Conservation (phyloP, 2,329 filamentous ascomycete genomes). For the Colletotrichum neosansevieriae region DNA sequence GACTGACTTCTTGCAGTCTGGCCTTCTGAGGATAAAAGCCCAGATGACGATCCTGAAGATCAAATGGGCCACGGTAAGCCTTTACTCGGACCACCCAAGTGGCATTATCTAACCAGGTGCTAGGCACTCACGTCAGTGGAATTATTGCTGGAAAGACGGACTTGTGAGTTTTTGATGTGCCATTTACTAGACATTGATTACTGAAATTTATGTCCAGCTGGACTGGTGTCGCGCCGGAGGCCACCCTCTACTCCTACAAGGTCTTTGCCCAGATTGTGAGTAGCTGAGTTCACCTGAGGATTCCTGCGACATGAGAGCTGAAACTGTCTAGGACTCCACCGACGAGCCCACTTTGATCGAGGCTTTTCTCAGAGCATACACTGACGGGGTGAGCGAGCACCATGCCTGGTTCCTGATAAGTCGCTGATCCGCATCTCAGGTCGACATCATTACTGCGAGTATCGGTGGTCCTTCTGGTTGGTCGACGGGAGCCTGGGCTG, state of each 20-base stretch:
- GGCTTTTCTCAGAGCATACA: conserved; percentile 51
- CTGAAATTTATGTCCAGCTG: conserved; percentile 38
- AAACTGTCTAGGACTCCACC: conserved; percentile 39
- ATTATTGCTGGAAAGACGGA: conserved; percentile 47
- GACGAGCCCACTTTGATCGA: conserved; percentile 55
- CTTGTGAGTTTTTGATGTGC: conserved; percentile 16
- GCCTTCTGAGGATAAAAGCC: conserved; percentile 40
- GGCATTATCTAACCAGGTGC: conserved; percentile 42
- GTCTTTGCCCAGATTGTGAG: conserved; percentile 43
- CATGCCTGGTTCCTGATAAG: too few species aligned
- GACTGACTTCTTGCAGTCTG: conserved; percentile 3
- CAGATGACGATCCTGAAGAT: conserved; percentile 44
- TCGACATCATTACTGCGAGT: conserved; percentile 58
- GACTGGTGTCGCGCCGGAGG: conserved; percentile 47
- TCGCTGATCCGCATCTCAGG: not conserved
- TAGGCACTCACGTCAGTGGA: conserved; percentile 51
- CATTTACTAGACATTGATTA: too few species aligned
- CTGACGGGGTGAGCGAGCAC: conserved; percentile 44
- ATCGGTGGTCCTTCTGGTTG: conserved; percentile 54
- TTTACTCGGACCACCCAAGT: not conserved
- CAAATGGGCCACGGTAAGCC: conserved; percentile 45
- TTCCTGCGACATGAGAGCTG: not conserved
- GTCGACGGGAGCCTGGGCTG: conserved; percentile 51
- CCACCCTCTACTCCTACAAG: conserved; percentile 46
- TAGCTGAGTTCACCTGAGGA: not conserved